Percentiles rank a stretch among this genome's conserved stretches.
Evolutionary conservation across 495 filamentous ascomycete genomes (phyloP).

Genomic region (Penicillium maclennaniae): DNA sequence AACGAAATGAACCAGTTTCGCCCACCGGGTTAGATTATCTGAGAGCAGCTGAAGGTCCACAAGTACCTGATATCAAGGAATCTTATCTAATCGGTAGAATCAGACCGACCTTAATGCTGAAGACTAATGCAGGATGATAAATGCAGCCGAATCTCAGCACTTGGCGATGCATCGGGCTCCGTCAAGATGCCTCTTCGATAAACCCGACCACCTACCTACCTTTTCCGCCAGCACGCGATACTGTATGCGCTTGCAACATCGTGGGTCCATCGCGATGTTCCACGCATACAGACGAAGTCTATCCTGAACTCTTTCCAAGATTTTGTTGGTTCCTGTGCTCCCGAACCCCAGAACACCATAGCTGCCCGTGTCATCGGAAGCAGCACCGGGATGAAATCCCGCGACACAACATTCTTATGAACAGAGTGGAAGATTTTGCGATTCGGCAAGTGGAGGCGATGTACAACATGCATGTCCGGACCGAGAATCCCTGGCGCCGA

Average conservation of each 20-base stretch:
- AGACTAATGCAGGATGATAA: not conserved
- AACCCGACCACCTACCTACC: not conserved
- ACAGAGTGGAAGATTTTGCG: not conserved
- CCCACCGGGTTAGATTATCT: not conserved
- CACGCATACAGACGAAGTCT: not conserved
- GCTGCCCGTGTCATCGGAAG: no score
- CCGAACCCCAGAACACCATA: not conserved
- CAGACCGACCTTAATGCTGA: not conserved
- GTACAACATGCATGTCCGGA: not conserved
- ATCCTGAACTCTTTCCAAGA: no score
- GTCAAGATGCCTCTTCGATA: not conserved
- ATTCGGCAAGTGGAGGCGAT: not conserved
- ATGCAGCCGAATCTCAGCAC: not conserved
- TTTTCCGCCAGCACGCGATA: not conserved
- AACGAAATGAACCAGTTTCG: not conserved
- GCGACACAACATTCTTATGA: not conserved
- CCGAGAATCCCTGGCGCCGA: not conserved
- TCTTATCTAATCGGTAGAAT: not conserved
- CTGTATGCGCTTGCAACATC: not conserved
- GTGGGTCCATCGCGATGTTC: not conserved
- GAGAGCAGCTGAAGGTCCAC: not conserved
- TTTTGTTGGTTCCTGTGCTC: not conserved
- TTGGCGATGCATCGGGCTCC: not conserved
- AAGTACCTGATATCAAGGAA: not conserved
- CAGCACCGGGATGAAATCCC: not conserved